phyloP scores from a whole-genome alignment of 441 rosid species.

The Erodium trifolium region DNA sequence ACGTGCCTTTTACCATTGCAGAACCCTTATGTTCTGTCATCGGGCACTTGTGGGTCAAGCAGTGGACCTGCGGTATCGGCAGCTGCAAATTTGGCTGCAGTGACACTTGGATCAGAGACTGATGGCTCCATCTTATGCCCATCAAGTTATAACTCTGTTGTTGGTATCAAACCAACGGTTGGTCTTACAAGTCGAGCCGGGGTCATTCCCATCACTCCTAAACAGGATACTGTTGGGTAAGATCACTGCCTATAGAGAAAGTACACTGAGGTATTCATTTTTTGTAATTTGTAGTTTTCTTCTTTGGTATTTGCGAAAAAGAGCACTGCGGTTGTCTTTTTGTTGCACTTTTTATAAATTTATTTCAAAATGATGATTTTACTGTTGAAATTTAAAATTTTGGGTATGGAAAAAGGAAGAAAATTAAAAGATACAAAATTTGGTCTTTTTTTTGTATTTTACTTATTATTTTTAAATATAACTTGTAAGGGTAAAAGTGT shows the following conservation, averaged over 20 bases:
- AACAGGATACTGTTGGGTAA: conserved; percentile 24
- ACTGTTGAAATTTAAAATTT: too few relatives aligned
- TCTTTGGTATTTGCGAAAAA: too few relatives aligned
- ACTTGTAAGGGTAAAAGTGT: too few relatives aligned
- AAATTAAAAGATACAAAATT: too few relatives aligned
- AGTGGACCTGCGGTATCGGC: conserved; percentile 22
- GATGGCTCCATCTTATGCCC: conserved; percentile 25
- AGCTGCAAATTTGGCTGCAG: conserved; percentile 22
- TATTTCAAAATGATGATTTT: too few relatives aligned
- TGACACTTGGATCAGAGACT: conserved; percentile 24
- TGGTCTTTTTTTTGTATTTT: too few relatives aligned
- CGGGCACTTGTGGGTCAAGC: conserved; percentile 21
- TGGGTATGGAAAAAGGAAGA: too few relatives aligned
- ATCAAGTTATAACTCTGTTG: conserved; percentile 19
- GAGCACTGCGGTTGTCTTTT: too few relatives aligned
- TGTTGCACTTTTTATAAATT: too few relatives aligned
- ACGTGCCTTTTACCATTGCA: conserved; percentile 3
- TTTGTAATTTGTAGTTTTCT: too few relatives aligned
- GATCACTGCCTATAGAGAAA: neutral
- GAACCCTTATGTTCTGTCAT: conserved; percentile 22
- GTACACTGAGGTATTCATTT: too few relatives aligned
- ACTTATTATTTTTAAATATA: too few relatives aligned
- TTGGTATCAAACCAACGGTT: conserved; percentile 23
- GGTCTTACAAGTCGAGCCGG: conserved; percentile 25
- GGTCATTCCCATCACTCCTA: conserved; percentile 23